phyloP scores from a whole-genome alignment of 805 yeast genomes.

The Saccharomycopsis javanensis region DNA sequence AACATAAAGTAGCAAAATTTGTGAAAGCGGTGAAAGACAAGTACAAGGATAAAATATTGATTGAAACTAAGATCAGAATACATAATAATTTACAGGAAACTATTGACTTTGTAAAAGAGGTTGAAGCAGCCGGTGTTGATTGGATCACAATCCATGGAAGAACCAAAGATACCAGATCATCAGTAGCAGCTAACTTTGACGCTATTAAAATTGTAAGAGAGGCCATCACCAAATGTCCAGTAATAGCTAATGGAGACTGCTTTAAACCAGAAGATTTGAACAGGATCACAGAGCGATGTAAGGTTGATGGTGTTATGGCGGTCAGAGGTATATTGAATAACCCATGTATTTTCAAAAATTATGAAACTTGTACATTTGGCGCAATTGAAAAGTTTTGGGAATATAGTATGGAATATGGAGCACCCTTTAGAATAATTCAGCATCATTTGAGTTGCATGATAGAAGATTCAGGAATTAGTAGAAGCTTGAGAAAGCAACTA shows the following conservation, averaged over 20 bases:
- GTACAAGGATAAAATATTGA: slow-evolving; percentile 59
- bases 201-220: slow-evolving; percentile 63
- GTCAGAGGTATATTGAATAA: slow-evolving; percentile 80
- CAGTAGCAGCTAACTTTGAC: slow-evolving; percentile 72
- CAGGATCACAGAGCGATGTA: slow-evolving; percentile 52
- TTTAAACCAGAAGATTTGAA: slow-evolving; percentile 56
- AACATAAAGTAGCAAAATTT: slow-evolving; percentile 74
- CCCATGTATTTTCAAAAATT: slow-evolving; percentile 76
- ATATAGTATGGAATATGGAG: slow-evolving; percentile 65
- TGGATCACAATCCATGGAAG: slow-evolving; percentile 93
- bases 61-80: slow-evolving; percentile 88
- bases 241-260: slow-evolving; percentile 98
- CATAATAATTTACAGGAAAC: slow-evolving; percentile 72
- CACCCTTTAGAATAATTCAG: slow-evolving; percentile 75
- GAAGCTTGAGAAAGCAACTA: slow-evolving; percentile 45
- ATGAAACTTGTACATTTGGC: slow-evolving; percentile 73
- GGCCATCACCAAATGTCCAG: slow-evolving; percentile 50
- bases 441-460: slow-evolving; percentile 89
- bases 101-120: slow-evolving; percentile 54
- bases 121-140: slow-evolving; percentile 86
- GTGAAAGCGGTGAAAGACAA: slow-evolving; percentile 70
- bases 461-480: slow-evolving; percentile 36
- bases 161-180: slow-evolving; percentile 73
- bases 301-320: slow-evolving; percentile 91
- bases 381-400: slow-evolving; percentile 81